Conservation (phyloP, 352 stramenopile genomes). For the Phytophthora europaea region DNA sequence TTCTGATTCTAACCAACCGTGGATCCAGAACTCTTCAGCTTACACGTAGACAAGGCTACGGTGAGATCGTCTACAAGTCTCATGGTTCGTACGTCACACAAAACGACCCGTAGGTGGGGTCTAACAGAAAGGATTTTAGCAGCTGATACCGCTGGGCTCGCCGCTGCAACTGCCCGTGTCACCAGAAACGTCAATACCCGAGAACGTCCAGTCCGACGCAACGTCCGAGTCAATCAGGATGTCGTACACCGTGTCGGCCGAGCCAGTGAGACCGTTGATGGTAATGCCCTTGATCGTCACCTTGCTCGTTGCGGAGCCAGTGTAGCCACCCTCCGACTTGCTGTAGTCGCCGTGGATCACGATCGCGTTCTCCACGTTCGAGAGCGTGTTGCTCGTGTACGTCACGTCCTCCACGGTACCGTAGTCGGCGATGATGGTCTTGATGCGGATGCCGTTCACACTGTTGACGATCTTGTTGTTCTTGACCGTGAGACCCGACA, state of each 20-base stretch:
- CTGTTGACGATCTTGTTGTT: conserved; percentile 43
- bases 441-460: conserved; percentile 29
- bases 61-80: no score
- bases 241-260: conserved; percentile 32
- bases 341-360: conserved; percentile 27
- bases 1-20: no score
- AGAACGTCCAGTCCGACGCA: conserved; percentile 35
- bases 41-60: no score
- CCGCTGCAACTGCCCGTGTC: conserved; percentile 28
- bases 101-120: no score
- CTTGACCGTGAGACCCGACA: conserved; percentile 33
- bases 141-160: conserved; percentile 31
- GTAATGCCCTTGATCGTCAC: conserved; percentile 33
- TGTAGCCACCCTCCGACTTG: conserved; percentile 30
- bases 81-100: no score
- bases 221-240: conserved; percentile 25
- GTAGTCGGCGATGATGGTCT: conserved; percentile 30
- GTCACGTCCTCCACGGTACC: conserved; percentile 19
- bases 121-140: no score
- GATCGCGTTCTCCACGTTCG: conserved; percentile 29
- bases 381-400: conserved; percentile 32
- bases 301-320: conserved; percentile 21
- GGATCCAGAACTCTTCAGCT: no score
- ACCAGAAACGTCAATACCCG: conserved; percentile 25
- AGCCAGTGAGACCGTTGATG: conserved; percentile 31